Conservation (phyloP, 768 basidiomycete species). For the Suillus tomentosus region DNA sequence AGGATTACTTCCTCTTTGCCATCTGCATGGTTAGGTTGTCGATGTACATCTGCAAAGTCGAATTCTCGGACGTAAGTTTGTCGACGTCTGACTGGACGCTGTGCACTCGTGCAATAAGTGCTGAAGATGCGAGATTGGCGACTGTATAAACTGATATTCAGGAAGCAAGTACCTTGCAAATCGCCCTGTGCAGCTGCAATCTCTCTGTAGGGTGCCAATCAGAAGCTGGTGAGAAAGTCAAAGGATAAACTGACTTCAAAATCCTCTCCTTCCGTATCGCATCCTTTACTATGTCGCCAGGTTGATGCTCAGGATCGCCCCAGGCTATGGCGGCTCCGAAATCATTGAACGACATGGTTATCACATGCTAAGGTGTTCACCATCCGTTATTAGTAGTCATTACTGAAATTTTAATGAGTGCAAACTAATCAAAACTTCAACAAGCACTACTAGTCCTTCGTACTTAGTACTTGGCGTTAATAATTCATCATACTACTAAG, state of each 20-base stretch:
- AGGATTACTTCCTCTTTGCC: conserved; percentile 67
- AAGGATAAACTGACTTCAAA: background rate
- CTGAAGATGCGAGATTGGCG: conserved; percentile 38
- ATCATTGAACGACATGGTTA: conserved; percentile 47
- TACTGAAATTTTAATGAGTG: background rate
- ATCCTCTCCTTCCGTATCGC: conserved; percentile 74
- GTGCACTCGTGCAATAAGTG: conserved; percentile 66
- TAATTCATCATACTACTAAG: background rate
- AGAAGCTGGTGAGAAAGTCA: background rate
- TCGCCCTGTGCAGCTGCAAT: conserved; percentile 76
- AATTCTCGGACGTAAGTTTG: conserved; percentile 76
- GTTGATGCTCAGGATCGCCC: conserved; percentile 46
- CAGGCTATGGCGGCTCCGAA: conserved; percentile 48
- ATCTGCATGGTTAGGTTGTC: conserved; percentile 88
- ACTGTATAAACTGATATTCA: background rate
- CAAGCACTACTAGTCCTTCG: background rate
- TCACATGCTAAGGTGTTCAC: background rate
- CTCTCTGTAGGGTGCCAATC: conserved; percentile 51
- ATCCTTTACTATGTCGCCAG: conserved; percentile 61
- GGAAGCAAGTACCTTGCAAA: conserved; percentile 55
- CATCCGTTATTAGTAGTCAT: no score
- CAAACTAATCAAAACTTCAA: background rate
- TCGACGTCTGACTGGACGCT: conserved; percentile 78
- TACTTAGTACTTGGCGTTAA: background rate
- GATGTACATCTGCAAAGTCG: conserved; percentile 85